phyloP scores from a whole-genome alignment of 441 rosid species.

The Biscutella laevigata region DNA sequence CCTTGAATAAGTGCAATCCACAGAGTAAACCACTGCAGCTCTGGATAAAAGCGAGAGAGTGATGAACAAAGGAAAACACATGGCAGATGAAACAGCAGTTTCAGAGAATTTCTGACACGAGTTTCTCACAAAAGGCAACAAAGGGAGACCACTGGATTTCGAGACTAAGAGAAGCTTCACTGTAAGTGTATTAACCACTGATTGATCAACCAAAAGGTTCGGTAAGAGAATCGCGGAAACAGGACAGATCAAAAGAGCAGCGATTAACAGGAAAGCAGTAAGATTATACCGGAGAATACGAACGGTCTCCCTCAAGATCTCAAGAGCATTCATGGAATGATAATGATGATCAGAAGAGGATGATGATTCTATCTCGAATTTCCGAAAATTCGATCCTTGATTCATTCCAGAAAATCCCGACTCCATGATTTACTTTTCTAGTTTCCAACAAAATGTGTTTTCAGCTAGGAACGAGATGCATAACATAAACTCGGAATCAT shows the following conservation, averaged over 20 bases:
- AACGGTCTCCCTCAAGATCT: conserved; percentile 73
- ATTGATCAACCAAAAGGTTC: conserved; percentile 52
- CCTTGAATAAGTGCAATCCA: conserved; percentile 62
- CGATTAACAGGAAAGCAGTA: conserved; percentile 50
- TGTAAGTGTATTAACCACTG: conserved; percentile 47
- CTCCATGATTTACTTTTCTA: conserved; percentile 12
- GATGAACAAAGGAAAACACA: conserved; percentile 69
- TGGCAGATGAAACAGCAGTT: conserved; percentile 47
- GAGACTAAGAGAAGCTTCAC: conserved; percentile 60
- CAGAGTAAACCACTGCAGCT: conserved; percentile 63
- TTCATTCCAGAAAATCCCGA: conserved; percentile 42
- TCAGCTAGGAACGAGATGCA: too few relatives aligned
- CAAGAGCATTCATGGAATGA: conserved; percentile 61
- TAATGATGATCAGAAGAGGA: conserved; percentile 31
- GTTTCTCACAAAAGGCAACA: conserved; percentile 52
- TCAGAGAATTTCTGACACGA: conserved; percentile 64
- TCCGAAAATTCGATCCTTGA: conserved; percentile 28
- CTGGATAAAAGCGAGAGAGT: conserved; percentile 55
- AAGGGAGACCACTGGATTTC: conserved; percentile 66
- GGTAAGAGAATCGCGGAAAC: conserved; percentile 62
- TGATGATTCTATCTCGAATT: conserved; percentile 36
- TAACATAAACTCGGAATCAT: neutral
- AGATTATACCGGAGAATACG: conserved; percentile 70
- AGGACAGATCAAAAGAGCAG: conserved; percentile 67
- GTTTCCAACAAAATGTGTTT: neutral